Conservation (phyloP, 495 filamentous ascomycete species). For the Daldinia bambusicola region DNA sequence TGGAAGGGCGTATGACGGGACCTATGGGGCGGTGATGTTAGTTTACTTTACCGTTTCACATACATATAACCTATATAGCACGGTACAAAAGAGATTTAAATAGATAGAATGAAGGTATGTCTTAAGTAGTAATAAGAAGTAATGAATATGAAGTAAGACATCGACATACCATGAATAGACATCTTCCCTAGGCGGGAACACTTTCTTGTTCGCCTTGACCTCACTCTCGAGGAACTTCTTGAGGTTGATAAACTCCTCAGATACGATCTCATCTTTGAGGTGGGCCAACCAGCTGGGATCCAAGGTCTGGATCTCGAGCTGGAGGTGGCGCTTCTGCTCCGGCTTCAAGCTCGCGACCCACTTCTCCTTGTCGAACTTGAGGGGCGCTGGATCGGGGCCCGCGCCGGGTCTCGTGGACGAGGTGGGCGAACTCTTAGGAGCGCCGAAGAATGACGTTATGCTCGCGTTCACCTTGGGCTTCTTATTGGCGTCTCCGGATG, state of each 20-base stretch:
- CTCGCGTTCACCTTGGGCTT: constrained; percentile 74
- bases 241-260: constrained; percentile 80
- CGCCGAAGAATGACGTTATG: constrained; percentile 66
- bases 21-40: constrained; percentile 58
- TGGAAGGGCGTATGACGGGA: constrained; percentile 89
- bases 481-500: constrained; percentile 63
- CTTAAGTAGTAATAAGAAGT: too few species aligned
- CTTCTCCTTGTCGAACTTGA: constrained; percentile 84
- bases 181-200: constrained; percentile 87
- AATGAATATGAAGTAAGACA: background rate
- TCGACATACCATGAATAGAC: constrained; percentile 88
- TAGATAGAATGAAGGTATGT: background rate
- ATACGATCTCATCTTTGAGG: constrained; percentile 83
- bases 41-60: background rate
- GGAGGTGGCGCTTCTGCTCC: constrained; percentile 83
- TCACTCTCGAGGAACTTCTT: constrained; percentile 90
- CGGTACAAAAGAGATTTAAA: too few species aligned
- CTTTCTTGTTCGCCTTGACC: constrained; percentile 71
- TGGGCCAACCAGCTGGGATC: constrained; percentile 89
- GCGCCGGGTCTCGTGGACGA: constrained; percentile 45
- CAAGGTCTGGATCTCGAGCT: constrained; percentile 90
- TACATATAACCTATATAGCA: background rate
- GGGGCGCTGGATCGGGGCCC: constrained; percentile 39
- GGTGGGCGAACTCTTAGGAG: constrained; percentile 51
- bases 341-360: constrained; percentile 81